A percentile compares a stretch with the other conserved stretches of the same genome.
phyloP scores from a whole-genome alignment of 2,329 filamentous ascomycete species.

The Cladophialophora psammophila region DNA sequence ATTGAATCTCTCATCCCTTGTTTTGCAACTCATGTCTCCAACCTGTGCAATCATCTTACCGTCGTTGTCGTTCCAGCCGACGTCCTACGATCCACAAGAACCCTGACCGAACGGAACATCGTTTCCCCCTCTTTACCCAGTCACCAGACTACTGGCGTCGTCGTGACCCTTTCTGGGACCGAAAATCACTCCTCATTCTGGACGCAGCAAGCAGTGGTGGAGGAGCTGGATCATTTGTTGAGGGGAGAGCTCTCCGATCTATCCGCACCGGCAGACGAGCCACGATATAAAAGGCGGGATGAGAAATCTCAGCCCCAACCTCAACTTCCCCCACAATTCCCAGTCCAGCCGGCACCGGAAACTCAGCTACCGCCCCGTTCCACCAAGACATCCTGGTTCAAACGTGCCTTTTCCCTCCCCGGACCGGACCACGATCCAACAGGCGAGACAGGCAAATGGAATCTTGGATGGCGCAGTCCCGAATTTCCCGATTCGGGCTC shows the following conservation, averaged over 20 bases:
- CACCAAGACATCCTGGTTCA: slow-evolving; percentile 33
- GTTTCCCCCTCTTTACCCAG: slow-evolving; percentile 38
- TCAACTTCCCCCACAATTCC: background rate
- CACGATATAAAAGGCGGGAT: background rate
- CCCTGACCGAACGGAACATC: slow-evolving; percentile 49
- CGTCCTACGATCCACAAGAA: slow-evolving; percentile 36
- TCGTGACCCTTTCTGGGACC: slow-evolving; percentile 50
- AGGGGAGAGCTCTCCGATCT: slow-evolving; percentile 19
- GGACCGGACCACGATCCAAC: slow-evolving; percentile 37
- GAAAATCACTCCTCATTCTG: slow-evolving; percentile 55
- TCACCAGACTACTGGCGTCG: slow-evolving; percentile 35
- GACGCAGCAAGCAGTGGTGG: slow-evolving; percentile 50
- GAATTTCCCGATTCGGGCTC: background rate
- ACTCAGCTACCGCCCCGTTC: slow-evolving; percentile 24
- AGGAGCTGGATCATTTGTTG: slow-evolving; percentile 45
- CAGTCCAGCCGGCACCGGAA: slow-evolving; percentile 11
- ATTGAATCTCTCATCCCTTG: slow-evolving; percentile 51
- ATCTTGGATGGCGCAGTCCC: slow-evolving; percentile 44
- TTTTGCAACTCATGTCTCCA: slow-evolving; percentile 49
- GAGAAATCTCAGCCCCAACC: slow-evolving; percentile 4
- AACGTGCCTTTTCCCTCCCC: slow-evolving; percentile 27
- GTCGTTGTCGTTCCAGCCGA: slow-evolving; percentile 56
- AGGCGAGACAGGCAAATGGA: slow-evolving; percentile 40
- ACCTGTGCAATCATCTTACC: slow-evolving; percentile 53
- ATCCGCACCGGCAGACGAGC: background rate